Percentiles rank a stretch among this genome's conserved stretches.
These are phyloP conservation scores for Picea abies DNA, from an alignment of 83 land plant genomes.

Conservation along the genomic window DNA sequence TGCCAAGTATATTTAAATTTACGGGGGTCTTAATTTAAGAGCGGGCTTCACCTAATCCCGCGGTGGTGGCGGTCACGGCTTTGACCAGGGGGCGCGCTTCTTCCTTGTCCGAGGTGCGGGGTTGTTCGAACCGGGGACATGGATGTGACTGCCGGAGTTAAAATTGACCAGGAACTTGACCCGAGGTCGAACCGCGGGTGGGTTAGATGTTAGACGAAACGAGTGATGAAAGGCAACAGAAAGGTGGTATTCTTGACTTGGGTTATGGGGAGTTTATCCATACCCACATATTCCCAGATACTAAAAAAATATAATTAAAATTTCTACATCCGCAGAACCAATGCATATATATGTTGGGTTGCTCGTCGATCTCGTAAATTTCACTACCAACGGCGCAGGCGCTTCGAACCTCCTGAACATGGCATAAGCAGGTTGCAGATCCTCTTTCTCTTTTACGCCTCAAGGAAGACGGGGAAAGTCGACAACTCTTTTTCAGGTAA, in stretches of 20 bases:
- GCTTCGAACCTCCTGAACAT: no score
- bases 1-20: no score
- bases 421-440: no score
- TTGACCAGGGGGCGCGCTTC: background rate
- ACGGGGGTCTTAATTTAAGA: no score
- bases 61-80: background rate
- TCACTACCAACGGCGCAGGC: background rate
- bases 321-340: background rate
- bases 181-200: background rate
- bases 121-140: conserved; percentile 13
- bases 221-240: background rate
- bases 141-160: conserved; percentile 11
- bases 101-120: conserved; percentile 9
- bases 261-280: background rate
- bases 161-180: background rate
- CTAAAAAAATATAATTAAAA: background rate
- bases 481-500: no score
- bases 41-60: background rate
- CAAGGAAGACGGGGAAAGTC: no score
- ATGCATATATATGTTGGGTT: conserved; percentile 5
- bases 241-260: background rate
- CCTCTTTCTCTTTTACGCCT: no score
- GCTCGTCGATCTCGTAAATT: conserved; percentile 1
- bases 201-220: background rate
- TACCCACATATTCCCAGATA: conserved; percentile 3